Evolutionary conservation across 2,329 filamentous ascomycete species (phyloP).

Genomic region (Aspergillus pseudoviridinutans): DNA sequence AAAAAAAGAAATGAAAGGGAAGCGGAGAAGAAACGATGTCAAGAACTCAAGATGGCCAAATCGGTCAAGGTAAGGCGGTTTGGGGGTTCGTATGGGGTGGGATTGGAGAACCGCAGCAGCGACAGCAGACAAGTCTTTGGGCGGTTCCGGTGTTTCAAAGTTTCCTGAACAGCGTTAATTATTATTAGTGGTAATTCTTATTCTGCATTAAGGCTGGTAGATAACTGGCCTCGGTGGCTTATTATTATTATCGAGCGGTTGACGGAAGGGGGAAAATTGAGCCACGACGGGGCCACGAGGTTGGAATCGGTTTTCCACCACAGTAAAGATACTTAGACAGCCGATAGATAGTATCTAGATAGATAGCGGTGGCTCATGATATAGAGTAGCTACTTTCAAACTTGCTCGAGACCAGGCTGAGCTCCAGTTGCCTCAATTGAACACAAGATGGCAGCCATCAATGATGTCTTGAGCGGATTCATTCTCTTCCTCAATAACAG

Average conservation of each 20-base stretch:
- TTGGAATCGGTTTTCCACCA: not conserved
- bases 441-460: too few species aligned
- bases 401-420: too few species aligned
- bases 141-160: conserved; percentile 23
- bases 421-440: too few species aligned
- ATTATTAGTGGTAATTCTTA: not conserved
- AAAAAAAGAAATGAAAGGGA: conserved; percentile 1
- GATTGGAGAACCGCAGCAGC: conserved; percentile 8
- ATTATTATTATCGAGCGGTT: not conserved
- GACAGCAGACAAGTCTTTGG: conserved; percentile 8
- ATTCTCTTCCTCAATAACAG: too few species aligned
- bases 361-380: too few species aligned
- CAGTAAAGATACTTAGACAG: not conserved
- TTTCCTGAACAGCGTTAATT: conserved; percentile 13
- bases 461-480: too few species aligned
- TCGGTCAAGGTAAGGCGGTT: not conserved
- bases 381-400: too few species aligned
- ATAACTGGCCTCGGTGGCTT: not conserved
- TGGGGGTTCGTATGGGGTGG: conserved; percentile 1
- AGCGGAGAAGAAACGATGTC: not conserved
- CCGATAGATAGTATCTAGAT: not conserved
- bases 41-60: not conserved
- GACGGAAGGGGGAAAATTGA: not conserved
- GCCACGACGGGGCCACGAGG: not conserved
- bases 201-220: not conserved